phyloP scores from a whole-genome alignment of 1,139 yeast species.

The Nakaseomyces bracarensis region DNA sequence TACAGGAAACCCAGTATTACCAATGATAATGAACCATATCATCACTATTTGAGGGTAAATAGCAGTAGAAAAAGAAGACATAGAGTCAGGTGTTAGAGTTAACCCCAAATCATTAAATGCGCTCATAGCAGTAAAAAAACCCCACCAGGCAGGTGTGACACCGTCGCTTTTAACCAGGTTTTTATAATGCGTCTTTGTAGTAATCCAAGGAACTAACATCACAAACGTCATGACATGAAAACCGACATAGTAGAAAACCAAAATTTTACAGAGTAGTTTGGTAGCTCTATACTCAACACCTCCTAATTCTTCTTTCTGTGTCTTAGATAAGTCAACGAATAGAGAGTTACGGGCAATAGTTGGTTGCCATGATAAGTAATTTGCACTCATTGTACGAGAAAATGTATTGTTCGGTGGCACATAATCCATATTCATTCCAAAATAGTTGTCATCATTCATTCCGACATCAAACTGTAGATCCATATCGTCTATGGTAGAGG shows the following conservation, averaged over 20 bases:
- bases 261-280: conserved; percentile 61
- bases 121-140: conserved; percentile 68
- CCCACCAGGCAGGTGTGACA: conserved; percentile 84
- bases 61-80: conserved; percentile 55
- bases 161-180: conserved; percentile 44
- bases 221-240: conserved; percentile 56
- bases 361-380: conserved; percentile 83
- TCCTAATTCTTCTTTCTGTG: conserved; percentile 88
- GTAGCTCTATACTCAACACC: conserved; percentile 94
- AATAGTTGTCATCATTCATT: conserved; percentile 16
- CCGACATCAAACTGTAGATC: conserved; percentile 13
- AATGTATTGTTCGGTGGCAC: conserved; percentile 14
- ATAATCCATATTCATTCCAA: conserved; percentile 20
- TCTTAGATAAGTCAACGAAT: conserved; percentile 70
- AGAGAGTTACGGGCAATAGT: conserved; percentile 91
- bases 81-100: conserved; percentile 71
- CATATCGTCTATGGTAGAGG: not conserved
- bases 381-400: conserved; percentile 40
- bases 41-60: conserved; percentile 56
- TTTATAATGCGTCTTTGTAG: conserved; percentile 36
- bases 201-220: conserved; percentile 62
- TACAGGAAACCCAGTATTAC: conserved; percentile 91
- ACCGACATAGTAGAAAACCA: conserved; percentile 64
- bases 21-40: conserved; percentile 69
- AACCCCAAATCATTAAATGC: conserved; percentile 79